These are phyloP conservation scores for Malus hybrid DNA, from an alignment of 331 rosid genomes.

Conservation along the genomic window DNA sequence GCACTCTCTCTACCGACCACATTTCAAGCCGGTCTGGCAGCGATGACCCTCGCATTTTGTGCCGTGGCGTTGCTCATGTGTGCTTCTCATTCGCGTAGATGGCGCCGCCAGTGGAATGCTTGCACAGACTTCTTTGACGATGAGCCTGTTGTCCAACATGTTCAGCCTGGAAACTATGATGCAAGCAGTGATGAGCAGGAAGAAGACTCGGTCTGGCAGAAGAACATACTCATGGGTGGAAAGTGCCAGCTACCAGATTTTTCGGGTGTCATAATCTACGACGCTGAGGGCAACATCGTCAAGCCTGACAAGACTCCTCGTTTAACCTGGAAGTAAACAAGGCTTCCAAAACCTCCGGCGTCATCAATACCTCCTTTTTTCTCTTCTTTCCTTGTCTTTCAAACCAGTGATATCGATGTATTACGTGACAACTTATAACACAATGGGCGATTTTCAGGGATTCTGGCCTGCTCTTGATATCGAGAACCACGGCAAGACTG, in stretches of 20 bases:
- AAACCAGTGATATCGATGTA: not conserved
- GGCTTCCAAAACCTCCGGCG: not conserved
- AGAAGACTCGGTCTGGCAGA: slow-evolving; percentile 64
- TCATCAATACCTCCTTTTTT: not conserved
- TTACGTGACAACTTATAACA: not conserved
- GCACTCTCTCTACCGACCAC: slow-evolving; percentile 16
- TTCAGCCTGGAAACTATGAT: not conserved
- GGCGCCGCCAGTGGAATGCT: slow-evolving; percentile 19
- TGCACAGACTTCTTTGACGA: slow-evolving; percentile 7
- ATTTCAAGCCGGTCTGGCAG: slow-evolving; percentile 28
- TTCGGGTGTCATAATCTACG: slow-evolving; percentile 83
- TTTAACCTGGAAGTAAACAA: slow-evolving; percentile 50
- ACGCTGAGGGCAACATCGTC: slow-evolving; percentile 48
- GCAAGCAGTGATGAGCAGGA: slow-evolving; percentile 18
- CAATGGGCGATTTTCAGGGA: not conserved
- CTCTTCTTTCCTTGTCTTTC: not conserved
- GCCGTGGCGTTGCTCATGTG: slow-evolving; percentile 56
- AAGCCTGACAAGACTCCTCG: slow-evolving; percentile 41
- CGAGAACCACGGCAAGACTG: not conserved
- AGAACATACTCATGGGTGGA: slow-evolving; percentile 89
- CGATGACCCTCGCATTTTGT: slow-evolving; percentile 36
- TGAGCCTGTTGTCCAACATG: slow-evolving; percentile 4
- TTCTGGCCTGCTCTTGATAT: too few relatives aligned
- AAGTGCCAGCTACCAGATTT: slow-evolving; percentile 91
- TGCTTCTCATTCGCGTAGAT: slow-evolving; percentile 52